These are phyloP conservation scores for Gastrolobium bilobum DNA, from an alignment of 306 rosid species.

Conservation along the genomic window DNA sequence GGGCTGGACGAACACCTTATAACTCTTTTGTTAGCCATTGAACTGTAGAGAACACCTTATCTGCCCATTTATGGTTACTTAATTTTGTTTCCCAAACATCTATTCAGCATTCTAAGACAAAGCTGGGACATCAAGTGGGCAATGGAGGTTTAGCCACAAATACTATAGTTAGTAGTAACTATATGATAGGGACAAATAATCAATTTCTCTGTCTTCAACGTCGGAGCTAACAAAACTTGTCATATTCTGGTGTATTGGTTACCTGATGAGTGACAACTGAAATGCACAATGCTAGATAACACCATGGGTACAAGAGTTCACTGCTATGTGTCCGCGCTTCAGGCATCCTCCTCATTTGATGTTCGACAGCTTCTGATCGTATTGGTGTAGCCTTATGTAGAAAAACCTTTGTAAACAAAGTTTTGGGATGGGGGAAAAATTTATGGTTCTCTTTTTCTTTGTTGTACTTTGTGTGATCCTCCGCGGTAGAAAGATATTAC, in stretches of 20 bases:
- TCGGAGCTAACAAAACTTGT: not conserved
- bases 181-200: not conserved
- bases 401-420: not conserved
- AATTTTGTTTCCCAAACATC: slow-evolving; percentile 9
- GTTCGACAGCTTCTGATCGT: not conserved
- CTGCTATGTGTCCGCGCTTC: not conserved
- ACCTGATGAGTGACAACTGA: slow-evolving; percentile 2
- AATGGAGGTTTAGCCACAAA: slow-evolving; percentile 9
- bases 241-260: not conserved
- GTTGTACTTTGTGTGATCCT: not conserved
- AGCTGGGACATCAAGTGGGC: not conserved
- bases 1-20: not conserved
- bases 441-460: not conserved
- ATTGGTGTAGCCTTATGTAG: not conserved
- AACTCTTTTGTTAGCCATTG: not conserved
- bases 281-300: not conserved
- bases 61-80: not conserved
- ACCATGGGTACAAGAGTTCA: not conserved
- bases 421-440: not conserved
- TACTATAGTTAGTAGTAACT: too few relatives aligned
- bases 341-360: not conserved
- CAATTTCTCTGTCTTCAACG: not conserved
- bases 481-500: not conserved
- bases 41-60: not conserved
- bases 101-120: not conserved